Base-by-base conservation (phyloP, 2,329 filamentous ascomycete species). In the Paraconiothyrium brasiliense region DNA sequence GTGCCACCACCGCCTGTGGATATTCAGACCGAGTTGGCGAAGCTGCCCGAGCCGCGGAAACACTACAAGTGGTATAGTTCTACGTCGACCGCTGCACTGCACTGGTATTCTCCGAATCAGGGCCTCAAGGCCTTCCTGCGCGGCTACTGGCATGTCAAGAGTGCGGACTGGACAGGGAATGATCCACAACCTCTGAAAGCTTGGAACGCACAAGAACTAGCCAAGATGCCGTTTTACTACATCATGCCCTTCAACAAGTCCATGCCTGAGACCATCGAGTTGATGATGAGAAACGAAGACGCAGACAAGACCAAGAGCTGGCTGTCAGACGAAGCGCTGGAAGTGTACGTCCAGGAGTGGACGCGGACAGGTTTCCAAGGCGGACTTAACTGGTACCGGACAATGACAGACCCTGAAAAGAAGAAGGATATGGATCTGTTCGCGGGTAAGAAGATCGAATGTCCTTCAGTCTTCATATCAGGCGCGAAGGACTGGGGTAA, bases 11-110 rank as follows among this genome's bases (percentile, higher is more conserved):
- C 64, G 20, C 67, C 71, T 57, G 32, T 70, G 24, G 82, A 88
- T 59, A 83, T 90, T n/a, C 85, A 88, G 60, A 77, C 79, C 22
- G 84, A 84, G 3, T 82, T 91, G 1, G 84, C 84, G 0, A 78
- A 79, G 44, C 80, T 89, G 1, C 73, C 81, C 1, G 82, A 84
- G n/a, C 87, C 88, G 0, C 72, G 86, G 9, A 91, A 91, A 72
- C 89, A 91, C 72, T 92, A 91, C 80, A 89, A 90, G 74, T 89
- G 84, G 84, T 90, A 88, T 74, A 89, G 88, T 67, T 85, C 85
- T 2, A 84, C 82, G 2, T 54, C 80, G 0, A 61, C 71, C 1
- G 86, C 86, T 0, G 81, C 80, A 0, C 37, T 62, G 2, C 80
- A 86, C 35, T 86, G 85, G 84, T 71, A 77, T 24, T 69, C 79